Evolutionary conservation across 2,329 filamentous ascomycete genomes (phyloP).

Genomic region (Colletotrichum sp.): DNA sequence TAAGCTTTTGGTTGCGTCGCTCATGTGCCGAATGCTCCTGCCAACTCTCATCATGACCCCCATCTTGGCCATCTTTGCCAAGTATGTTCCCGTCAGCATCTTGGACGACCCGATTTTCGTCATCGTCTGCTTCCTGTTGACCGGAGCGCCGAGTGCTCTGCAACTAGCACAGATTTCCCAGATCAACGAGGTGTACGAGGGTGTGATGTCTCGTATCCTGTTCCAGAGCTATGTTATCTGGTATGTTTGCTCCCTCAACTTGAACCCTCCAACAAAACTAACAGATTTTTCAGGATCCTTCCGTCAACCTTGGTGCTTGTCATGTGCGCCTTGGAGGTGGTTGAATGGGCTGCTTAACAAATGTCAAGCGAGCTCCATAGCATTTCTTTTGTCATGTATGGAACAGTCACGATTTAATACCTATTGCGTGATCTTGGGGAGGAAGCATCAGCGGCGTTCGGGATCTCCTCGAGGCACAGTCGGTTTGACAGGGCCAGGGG

Average conservation of each 20-base stretch:
- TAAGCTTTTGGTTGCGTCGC: conserved; percentile 82
- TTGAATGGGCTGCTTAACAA: conserved; percentile 75
- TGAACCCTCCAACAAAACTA: conserved; percentile 23
- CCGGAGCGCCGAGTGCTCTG: conserved; percentile 89
- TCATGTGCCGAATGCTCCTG: conserved; percentile 89
- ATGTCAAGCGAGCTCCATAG: neutral
- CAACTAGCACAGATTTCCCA: conserved; percentile 98
- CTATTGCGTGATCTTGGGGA: neutral
- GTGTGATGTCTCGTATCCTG: conserved; percentile 88
- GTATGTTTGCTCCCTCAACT: conserved; percentile 53
- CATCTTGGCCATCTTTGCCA: conserved; percentile 83
- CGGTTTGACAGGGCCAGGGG: neutral
- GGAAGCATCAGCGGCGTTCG: neutral
- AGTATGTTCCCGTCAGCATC: conserved; percentile 91
- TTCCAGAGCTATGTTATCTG: conserved; percentile 98
- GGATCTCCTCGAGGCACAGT: neutral
- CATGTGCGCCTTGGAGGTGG: conserved; percentile 88
- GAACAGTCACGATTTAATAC: neutral
- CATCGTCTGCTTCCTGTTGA: conserved; percentile 95
- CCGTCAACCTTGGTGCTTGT: conserved; percentile 91
- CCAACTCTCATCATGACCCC: conserved; percentile 94
- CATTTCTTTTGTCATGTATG: neutral
- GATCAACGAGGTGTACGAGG: conserved; percentile 95
- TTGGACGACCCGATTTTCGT: conserved; percentile 98
- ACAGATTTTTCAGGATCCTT: conserved; percentile 70